Base-by-base conservation (phyloP, 805 yeast species). In the Suhomyces tanzawaensis region DNA sequence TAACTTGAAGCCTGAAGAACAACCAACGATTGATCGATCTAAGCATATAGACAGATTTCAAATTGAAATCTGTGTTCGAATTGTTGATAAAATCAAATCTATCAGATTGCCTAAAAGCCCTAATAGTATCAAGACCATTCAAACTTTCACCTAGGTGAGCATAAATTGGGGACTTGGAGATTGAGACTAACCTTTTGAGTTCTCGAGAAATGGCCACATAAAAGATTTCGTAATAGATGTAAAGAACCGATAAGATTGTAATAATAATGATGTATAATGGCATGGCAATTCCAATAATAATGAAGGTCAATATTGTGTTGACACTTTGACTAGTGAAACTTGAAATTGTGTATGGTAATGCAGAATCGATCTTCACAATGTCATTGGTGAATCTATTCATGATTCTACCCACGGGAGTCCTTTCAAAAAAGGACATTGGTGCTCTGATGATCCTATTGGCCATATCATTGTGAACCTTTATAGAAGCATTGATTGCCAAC, bases 401-500 rank as follows among this genome's bases (percentile, higher is more conserved):
- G 15, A 58, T 53, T 36, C 64, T 34, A 3, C 62, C 64, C 24
- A 56, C 47, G 3, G 64, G 63, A 1, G 61, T 57, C 15, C 55
- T 55, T 34, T 58, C 64, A 29, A 58, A 58, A 41, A 55, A 58
- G 1, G 54, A 45, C 62, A 58, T 57, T 3, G 64, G 62, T 1
- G 61, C 50, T 24, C 54, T 44, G 42, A 58, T 49, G 3, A 58
- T 53, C 9, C 55, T 44, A 9, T 45, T 34, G 8, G 56, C 57
- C 60, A 58, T 53, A 17, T 44, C 47, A 32, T 55, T 56, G 32
- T 58, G 64, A 32, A 58, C 51, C 23, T 42, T 41, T 14, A 26
- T 42, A 4, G 60, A 51, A 8, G 58, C 55, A 25, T 49, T 46
- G 32, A 55, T 46, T 29, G 51, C 53, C 3, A 55, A 47, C 41